A percentile compares a stretch with the other conserved stretches of the same genome.
Conservation (phyloP, 257 asterid species). For the Oldenlandia corymbosa region DNA sequence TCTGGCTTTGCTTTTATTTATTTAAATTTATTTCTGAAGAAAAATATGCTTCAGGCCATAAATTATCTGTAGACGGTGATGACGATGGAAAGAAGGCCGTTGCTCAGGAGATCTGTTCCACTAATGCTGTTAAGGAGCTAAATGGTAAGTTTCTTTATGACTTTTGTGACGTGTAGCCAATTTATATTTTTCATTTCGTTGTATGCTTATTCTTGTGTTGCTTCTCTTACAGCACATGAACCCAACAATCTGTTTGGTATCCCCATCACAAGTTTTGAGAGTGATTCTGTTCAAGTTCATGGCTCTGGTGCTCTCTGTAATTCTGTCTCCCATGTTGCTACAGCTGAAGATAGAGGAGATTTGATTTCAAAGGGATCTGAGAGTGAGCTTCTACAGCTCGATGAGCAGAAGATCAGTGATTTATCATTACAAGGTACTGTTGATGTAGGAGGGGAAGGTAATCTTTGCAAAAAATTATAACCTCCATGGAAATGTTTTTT, state of each 20-base stretch:
- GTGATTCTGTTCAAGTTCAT: background rate
- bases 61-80: background rate
- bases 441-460: conserved; percentile 2
- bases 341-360: background rate
- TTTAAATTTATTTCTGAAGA: background rate
- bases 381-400: background rate
- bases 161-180: background rate
- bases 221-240: conserved; percentile 30
- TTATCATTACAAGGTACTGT: background rate
- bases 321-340: background rate
- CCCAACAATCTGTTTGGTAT: conserved; percentile 25
- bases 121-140: background rate
- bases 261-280: conserved; percentile 10
- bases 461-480: background rate
- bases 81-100: background rate
- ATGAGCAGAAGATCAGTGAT: background rate
- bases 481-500: background rate
- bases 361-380: background rate
- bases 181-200: background rate
- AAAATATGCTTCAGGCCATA: background rate
- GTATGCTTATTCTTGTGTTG: background rate
- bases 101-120: background rate
- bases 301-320: background rate
- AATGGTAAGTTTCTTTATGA: background rate
- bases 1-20: background rate